Conservation (phyloP, 139 green algal species). For the Tetradesmus lagerheimii region DNA sequence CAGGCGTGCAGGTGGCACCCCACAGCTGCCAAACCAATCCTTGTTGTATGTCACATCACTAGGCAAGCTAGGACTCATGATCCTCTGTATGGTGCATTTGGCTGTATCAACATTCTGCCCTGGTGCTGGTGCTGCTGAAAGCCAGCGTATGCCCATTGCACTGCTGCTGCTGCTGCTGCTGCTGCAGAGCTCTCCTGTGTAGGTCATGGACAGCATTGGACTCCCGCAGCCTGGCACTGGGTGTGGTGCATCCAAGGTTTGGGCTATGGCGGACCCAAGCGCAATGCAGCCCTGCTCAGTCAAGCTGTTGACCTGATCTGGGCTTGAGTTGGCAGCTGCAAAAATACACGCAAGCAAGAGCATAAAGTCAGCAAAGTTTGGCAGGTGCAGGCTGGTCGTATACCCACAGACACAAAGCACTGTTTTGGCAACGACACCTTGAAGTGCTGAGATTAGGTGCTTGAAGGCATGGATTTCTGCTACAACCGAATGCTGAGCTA, state of each 20-base stretch:
- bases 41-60: conserved; percentile 5
- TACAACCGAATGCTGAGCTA: no score
- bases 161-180: not conserved
- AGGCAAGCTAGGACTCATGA: not conserved
- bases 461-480: no score
- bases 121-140: not conserved
- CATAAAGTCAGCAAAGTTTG: no score
- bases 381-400: no score
- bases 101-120: not conserved
- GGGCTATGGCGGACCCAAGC: not conserved
- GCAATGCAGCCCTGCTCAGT: not conserved
- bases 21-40: conserved; percentile 30
- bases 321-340: conserved; percentile 5
- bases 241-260: not conserved
- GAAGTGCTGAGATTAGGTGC: no score
- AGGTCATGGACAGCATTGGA: not conserved
- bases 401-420: no score
- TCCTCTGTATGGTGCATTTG: not conserved
- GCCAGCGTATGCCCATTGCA: not conserved
- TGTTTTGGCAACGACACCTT: no score
- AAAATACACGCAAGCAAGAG: not conserved
- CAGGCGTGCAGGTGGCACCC: not conserved
- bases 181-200: conserved; percentile 16
- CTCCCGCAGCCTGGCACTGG: not conserved
- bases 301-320: not conserved